Evolutionary conservation across 2,329 filamentous ascomycete genomes (phyloP), one percentile per base, ranked within the genome.

Genomic region (Ambrosiella beaveri): DNA sequence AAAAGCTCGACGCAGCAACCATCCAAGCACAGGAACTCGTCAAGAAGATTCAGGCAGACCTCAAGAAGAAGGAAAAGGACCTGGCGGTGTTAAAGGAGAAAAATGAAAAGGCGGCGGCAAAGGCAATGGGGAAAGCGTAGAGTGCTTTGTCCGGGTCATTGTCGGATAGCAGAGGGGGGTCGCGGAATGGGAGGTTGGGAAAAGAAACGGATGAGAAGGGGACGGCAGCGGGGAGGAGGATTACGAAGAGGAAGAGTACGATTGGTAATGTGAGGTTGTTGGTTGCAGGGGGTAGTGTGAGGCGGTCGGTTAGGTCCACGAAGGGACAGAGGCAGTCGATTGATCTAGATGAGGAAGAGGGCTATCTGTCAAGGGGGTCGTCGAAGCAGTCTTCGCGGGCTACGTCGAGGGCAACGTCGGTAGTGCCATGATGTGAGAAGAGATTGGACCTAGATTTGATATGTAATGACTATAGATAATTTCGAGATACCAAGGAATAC

Each of bases 31-130:
- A 79, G 58, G 75, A 79, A 58, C 80, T 85, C 67, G 73, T 75
- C 54, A 74, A 74, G 66, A 76, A 73, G 65, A 75, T 83, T 62
- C 77, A 78, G 63, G 76, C 74, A 62, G 75, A 79, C 69, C 75
- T 85, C 59, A 81, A 79, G 68, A 73, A 76, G 57, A 84, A 86
- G 70, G 84, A 84, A 68, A 75, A 77, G 57, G 72, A 75, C 63
- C 70, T 86, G 57, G 70, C 77, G 36, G 75, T 75, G 59, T 73
- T 85, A 53, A 85, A 84, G 72, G 76, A 74, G 44, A 77, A 75
- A 63, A 73, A 82, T 59, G 68, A 71, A 49, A 76, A 77, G n/a
- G 71, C 62, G n/a, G 69, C 54, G 13, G 54, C 54, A 15, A 53
- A 47, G 27, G 54, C 39, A 8, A 15, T 38, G 50, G 59, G 56